Percentiles rank a stretch among this genome's conserved stretches.
Conservation (phyloP, 768 basidiomycete genomes). For the Mycena belliarum region DNA sequence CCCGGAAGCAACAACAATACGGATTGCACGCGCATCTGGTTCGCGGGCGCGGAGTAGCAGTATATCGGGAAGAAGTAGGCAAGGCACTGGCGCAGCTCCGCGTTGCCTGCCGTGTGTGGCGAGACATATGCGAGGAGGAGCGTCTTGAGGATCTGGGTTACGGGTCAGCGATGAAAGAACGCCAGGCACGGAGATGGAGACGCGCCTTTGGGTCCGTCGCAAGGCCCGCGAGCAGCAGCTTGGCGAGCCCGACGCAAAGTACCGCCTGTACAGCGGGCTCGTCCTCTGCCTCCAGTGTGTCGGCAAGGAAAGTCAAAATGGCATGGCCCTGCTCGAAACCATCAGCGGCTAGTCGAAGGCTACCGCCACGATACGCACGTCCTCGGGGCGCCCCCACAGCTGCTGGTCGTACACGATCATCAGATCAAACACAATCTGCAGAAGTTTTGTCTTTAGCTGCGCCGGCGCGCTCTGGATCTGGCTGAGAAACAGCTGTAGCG, state of each 20-base stretch:
- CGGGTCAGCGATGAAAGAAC: neutral
- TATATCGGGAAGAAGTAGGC: slow-evolving; percentile 96
- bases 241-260: slow-evolving; percentile 81
- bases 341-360: no score
- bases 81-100: slow-evolving; percentile 86
- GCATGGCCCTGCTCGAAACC: slow-evolving; percentile 32
- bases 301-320: slow-evolving; percentile 49
- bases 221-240: slow-evolving; percentile 86
- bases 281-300: slow-evolving; percentile 63
- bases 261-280: slow-evolving; percentile 76
- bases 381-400: slow-evolving; percentile 57
- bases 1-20: slow-evolving; percentile 26
- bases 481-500: slow-evolving; percentile 83
- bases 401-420: slow-evolving; percentile 87
- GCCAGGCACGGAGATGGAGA: slow-evolving; percentile 5
- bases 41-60: slow-evolving; percentile 79
- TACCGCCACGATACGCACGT: slow-evolving; percentile 23
- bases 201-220: slow-evolving; percentile 75
- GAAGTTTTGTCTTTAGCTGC: slow-evolving; percentile 71
- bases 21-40: slow-evolving; percentile 68
- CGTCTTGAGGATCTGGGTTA: slow-evolving; percentile 31
- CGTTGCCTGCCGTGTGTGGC: slow-evolving; percentile 81
- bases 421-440: slow-evolving; percentile 89
- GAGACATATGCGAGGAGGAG: slow-evolving; percentile 73
- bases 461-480: slow-evolving; percentile 79